A percentile compares a stretch with the other conserved stretches of the same genome.
phyloP scores from a whole-genome alignment of 495 filamentous ascomycete genomes.

The Penicillium cinerascens region DNA sequence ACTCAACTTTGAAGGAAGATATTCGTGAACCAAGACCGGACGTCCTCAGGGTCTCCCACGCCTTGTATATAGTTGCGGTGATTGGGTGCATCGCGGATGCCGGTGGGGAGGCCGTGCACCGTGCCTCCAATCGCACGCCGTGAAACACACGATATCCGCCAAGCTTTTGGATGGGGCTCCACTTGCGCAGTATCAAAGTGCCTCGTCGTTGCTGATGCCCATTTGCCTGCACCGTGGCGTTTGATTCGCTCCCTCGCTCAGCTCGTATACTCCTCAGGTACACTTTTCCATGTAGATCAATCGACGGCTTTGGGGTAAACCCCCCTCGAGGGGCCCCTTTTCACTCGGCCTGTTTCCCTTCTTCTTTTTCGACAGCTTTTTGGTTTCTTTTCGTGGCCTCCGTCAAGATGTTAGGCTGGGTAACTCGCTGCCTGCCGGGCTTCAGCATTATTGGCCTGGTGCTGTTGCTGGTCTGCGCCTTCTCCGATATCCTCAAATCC shows the following conservation, averaged over 20 bases:
- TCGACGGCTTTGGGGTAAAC: background rate
- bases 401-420: conserved; percentile 25
- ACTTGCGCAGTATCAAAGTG: background rate
- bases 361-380: background rate
- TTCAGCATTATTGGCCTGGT: conserved; percentile 35
- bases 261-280: background rate
- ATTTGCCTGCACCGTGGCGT: background rate
- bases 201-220: background rate
- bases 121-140: background rate
- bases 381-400: background rate
- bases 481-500: conserved; percentile 18
- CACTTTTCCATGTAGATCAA: background rate
- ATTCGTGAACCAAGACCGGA: background rate
- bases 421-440: conserved; percentile 36
- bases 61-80: background rate
- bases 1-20: background rate
- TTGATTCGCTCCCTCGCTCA: background rate
- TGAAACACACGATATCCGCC: background rate
- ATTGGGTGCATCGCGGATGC: background rate
- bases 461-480: conserved; percentile 21
- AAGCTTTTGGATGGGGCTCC: conserved; percentile 11
- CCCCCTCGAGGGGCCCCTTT: background rate
- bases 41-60: conserved; percentile 8
- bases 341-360: background rate
- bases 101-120: background rate